Base-by-base conservation (phyloP, 2,329 filamentous ascomycete genomes). In the Lecanicillium sp. region DNA sequence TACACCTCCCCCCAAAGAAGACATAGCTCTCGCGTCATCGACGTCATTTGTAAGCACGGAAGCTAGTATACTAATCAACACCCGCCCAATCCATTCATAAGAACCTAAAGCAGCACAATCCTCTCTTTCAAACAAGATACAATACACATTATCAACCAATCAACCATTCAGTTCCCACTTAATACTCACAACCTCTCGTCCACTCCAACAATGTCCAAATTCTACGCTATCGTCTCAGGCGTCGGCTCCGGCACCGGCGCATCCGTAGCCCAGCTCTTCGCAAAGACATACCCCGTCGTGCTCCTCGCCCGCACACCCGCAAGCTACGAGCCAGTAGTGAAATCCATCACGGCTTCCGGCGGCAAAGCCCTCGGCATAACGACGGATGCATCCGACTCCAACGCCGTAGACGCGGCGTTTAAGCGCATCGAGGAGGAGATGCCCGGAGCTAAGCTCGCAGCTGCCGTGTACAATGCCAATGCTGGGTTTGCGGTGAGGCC, bases 281-380 rank as follows among this genome's bases (percentile, higher is more conserved):
- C 76, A 29, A 61, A 77, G 44, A 52, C 71, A 8, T 92, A 90
- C 53, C 76, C 83, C 0, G 80, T 90, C 2, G 80, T 85, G 2
- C 67, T 90, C 2, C 72, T 90, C n/a, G 78, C 85, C 11, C 80
- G 85, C 35, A 77, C 67, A 13, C 69, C 78, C 0, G 70, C 75
- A 30, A 84, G 71, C 57, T 86, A 79, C 60, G 67, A 75, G 40
- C 62, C 68, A n/a, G 68, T 86, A 3, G 79, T 84, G 6, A 55
- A 71, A 3, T 82, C 86, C 48, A 87, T 92, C 61, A 78, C 78
- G 41, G 56, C 62, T 5, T 57, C 62, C 0, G 85, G 85, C 9
- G 85, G 85, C 3, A 70, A 73, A 34, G 85, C 85, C 2, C 62
- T 87, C 11, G 83, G 84, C 12, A 75, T 90, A 50, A 70, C 73